Conservation (phyloP, 306 rosid species). For the Casuarina equisetifolia region DNA sequence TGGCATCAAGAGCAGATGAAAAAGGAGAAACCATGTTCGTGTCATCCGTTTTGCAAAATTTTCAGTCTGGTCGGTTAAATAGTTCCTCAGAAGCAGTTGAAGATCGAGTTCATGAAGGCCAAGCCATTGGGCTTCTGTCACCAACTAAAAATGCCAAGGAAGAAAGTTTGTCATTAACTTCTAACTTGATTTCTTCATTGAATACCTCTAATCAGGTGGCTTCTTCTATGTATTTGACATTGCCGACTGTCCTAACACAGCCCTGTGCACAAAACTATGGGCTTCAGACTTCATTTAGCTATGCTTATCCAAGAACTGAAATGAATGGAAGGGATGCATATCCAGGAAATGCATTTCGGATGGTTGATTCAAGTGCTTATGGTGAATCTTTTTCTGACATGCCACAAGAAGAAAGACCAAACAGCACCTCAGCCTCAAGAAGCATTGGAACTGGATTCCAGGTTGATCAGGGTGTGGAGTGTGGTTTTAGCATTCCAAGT, state of each 20-base stretch:
- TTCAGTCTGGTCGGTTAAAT: background rate
- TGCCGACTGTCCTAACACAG: conserved; percentile 15
- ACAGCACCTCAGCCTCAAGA: conserved; percentile 18
- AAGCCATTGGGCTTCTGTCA: conserved; percentile 20
- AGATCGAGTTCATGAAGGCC: conserved; percentile 9
- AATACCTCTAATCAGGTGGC: conserved; percentile 22
- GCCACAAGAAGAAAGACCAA: conserved; percentile 23
- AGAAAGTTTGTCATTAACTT: conserved; percentile 13
- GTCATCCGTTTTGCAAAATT: conserved; percentile 8
- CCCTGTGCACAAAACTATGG: background rate
- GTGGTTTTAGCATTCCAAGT: conserved; percentile 18
- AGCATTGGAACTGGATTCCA: conserved; percentile 23
- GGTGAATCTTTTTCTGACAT: conserved; percentile 9
- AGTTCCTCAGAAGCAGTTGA: background rate
- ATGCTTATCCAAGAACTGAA: conserved; percentile 8
- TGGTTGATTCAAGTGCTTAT: conserved; percentile 17
- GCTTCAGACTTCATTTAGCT: conserved; percentile 9
- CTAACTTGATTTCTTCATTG: background rate
- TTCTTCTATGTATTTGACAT: conserved; percentile 30
- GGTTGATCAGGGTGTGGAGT: conserved; percentile 18
- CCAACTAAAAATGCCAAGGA: conserved; percentile 12
- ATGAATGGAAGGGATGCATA: conserved; percentile 1
- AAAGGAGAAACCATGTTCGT: background rate
- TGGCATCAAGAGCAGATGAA: conserved; percentile 3
- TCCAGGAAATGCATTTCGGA: conserved; percentile 7